Evolutionary conservation across 805 yeast species (phyloP), one percentile per base, ranked within the genome.

Genomic region (Cyberlindnera maritima): DNA sequence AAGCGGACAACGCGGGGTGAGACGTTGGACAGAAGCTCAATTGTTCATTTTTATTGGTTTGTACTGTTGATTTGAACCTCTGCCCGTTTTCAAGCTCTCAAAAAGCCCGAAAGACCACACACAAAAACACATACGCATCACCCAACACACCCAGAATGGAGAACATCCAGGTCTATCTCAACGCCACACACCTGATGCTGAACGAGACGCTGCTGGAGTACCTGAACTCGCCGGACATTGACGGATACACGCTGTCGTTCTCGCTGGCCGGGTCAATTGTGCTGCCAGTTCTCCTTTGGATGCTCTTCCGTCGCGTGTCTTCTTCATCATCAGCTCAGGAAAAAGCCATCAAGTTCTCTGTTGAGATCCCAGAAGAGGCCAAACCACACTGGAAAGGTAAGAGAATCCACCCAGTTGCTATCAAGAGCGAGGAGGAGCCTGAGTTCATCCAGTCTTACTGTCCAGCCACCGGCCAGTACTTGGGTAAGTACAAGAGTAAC

Each of bases 381-480:
- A 76, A 81, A 61, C 88, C 90, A 4, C 92, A 88, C 62, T 91
- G 97, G 97, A 90, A 90, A 65, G 96, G 96, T 7, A 85, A 81
- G 57, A 71, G 96, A 43, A 71, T 88, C 29, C 77, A 79, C 43
- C 83, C 89, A 0, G 76, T 85, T 13, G 70, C 80, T 13, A 72
- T 88, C 3, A 69, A 70, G 39, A 78, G 79, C 47, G 75, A 76
- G 2, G 77, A 76, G 20, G 90, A 85, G 44, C 87, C 92, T 2
- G 73, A 70, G 18, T 72, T 67, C 53, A 87, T 92, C 51, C 91
- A 88, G 60, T 80, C 91, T 50, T 85, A 88, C 64, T 92, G 99
- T 68, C 99, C 99, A 3, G 97, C 98, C 0, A 94, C 98, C 0
- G 95, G 97, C 29, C 97, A 89, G 66, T 82, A 71, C 52, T 71